Evolutionary conservation across 2,329 filamentous ascomycete genomes (phyloP).

Genomic region (Xylariaceae sp.): DNA sequence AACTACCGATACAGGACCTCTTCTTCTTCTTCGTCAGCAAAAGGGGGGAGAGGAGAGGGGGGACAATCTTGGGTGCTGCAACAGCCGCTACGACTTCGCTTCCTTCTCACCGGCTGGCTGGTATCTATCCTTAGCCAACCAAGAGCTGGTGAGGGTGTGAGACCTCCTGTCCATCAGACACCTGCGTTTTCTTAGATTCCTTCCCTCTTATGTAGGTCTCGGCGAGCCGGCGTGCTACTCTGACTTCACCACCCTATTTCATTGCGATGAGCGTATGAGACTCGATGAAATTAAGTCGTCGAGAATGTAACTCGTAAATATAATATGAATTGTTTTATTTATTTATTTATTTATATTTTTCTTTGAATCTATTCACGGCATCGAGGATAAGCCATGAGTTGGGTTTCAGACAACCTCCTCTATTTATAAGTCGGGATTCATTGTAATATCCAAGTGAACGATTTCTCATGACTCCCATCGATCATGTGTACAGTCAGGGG

Average conservation of each 20-base stretch:
- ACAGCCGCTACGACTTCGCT: background rate
- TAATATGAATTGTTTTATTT: too few relatives aligned
- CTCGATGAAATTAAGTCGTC: too few relatives aligned
- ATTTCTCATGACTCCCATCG: too few relatives aligned
- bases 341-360: too few relatives aligned
- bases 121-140: background rate
- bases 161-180: background rate
- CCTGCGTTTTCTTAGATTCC: background rate
- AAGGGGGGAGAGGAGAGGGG: background rate
- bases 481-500: too few relatives aligned
- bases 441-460: too few relatives aligned
- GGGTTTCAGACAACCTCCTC: background rate
- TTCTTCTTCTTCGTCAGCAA: conserved; percentile 10
- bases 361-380: too few relatives aligned
- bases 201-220: conserved; percentile 8
- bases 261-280: too few relatives aligned
- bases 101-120: background rate
- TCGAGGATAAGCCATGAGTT: too few relatives aligned
- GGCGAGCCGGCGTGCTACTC: conserved; percentile 6
- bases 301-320: too few relatives aligned
- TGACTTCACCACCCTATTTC: conserved; percentile 6
- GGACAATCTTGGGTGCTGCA: background rate
- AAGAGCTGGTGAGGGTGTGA: conserved; percentile 1
- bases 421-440: too few relatives aligned
- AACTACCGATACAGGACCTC: conserved; percentile 1